Evolutionary conservation across 2,329 filamentous ascomycete genomes (phyloP), one percentile per base, ranked within the genome.

Genomic region (Neonectria faginata): DNA sequence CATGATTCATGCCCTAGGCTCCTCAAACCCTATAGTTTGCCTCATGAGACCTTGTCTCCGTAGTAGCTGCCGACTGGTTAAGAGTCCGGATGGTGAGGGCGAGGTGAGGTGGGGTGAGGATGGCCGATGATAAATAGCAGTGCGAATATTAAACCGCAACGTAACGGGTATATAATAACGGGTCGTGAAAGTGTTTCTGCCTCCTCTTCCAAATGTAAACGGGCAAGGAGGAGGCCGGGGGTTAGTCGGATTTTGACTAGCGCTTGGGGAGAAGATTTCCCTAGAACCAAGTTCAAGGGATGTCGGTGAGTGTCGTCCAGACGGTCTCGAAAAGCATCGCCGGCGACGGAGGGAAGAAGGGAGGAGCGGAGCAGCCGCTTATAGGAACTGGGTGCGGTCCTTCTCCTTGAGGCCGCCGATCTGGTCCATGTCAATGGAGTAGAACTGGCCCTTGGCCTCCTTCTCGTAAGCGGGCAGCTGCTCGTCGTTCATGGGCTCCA

Each of bases 381-480:
- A 79, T 72, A 78, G 77, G 71, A 78, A 79, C 63, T 76, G 67
- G 59, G 69, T 72, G 70, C 79, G 79, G 71, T 91, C 88, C 85
- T 97, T 97, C 85, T 98, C 96, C 81, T 94, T 97, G 72, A 98
- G 83, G 14, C 96, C 96, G 56, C 96, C 96, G 77, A 98, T 97
- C 69, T 93, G 89, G 73, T 98, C 92, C 78, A 99, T 92, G 78
- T 99, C 95, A 73, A 99, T 89, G 3, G 94, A 96, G 79, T 97
- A 92, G 82, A 97, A 98, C 70, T 93, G 88, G 65, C 88, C 87
- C 64, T 88, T 88, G 78, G 89, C 89, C 75, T 92, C 91, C 80
- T 93, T 91, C 82, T 97, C 91, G 78, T 98, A 98, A 16, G 94
- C 92, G 9, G 96, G 95, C 48, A 97, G 87, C 79, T 89, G 86